Evolutionary conservation across 495 filamentous ascomycete species (phyloP), one percentile per base, ranked within the genome.

Genomic region (Aspergillus avenaceus): DNA sequence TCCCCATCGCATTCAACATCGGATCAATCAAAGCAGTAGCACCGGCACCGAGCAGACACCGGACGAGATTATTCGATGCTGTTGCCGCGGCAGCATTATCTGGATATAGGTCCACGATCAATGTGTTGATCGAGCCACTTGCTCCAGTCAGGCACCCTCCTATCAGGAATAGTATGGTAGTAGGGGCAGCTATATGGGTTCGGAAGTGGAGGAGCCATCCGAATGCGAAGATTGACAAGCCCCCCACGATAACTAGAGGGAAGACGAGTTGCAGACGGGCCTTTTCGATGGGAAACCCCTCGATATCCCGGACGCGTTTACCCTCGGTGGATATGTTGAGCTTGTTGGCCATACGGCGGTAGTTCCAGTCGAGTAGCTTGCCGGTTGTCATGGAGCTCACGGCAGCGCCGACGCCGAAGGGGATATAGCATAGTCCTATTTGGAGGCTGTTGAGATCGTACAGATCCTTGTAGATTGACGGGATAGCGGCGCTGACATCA

Each of bases 321-420:
- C 70, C 72, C 19, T 77, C 69, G 21, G 83, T 58, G 3, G 67
- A 69, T 23, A 85, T 60, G 3, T 74, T 73, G 12, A 60, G 46
- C 6, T 55, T 36, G 26, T 55, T 60, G 5, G 75, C 76, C 4
- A 66, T 56, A 6, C 61, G 58, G n/a, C 65, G 64, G 58, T 74
- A 81, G 46, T 78, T 77, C 18, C 53, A 53, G 47, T 79, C 77
- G 53, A 79, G 51, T 60, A 95, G 86, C 65, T 92, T 90, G 52
- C 92, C 92, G 62, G 91, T 90, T 53, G 88, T 83, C 52, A 95
- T 84, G 31, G 90, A 88, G 51, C 90, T 93, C 43, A 95, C 83
- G 41, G 87, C 90, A 44, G 92, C 68, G 16, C 76, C 75, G 0
- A 69, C 48, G 0, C 71, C 72, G 28, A 75, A 67, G 4, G 77